Evolutionary conservation across 805 yeast genomes (phyloP).

Genomic region (Hanseniaspora nectarophila): DNA sequence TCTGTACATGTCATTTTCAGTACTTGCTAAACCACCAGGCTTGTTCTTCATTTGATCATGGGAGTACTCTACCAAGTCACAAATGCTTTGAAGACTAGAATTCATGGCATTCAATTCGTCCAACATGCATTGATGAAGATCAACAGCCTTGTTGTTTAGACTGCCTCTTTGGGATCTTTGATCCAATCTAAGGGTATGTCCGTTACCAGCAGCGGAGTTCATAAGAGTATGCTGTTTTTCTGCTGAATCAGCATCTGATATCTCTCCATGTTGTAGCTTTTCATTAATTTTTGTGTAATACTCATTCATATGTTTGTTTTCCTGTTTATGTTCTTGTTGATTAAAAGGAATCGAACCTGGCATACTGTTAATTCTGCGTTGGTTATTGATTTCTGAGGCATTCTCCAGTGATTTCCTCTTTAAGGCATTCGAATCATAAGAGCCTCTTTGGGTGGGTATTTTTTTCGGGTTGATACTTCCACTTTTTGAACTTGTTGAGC

Average conservation of each 20-base stretch:
- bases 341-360: not conserved
- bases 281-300: not conserved
- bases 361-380: not conserved
- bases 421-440: not conserved
- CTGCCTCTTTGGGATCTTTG: not conserved
- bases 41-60: not conserved
- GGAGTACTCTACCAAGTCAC: constrained; percentile 6
- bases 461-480: not conserved
- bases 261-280: no score
- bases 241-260: not conserved
- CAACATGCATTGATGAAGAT: not conserved
- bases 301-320: no score
- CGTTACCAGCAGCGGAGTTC: not conserved
- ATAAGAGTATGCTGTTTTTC: not conserved
- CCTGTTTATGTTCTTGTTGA: not conserved
- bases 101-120: constrained; percentile 6
- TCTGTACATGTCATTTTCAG: constrained; percentile 3
- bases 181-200: not conserved
- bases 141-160: not conserved
- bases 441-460: not conserved
- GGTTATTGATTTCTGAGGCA: not conserved
- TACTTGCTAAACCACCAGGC: not conserved
- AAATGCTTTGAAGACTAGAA: constrained; percentile 1
- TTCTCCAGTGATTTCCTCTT: constrained; percentile 5
- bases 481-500: constrained; percentile 38